These are phyloP conservation scores for Streptanthus diversifolius DNA, from an alignment of 345 rosid species.

Conservation along the genomic window DNA sequence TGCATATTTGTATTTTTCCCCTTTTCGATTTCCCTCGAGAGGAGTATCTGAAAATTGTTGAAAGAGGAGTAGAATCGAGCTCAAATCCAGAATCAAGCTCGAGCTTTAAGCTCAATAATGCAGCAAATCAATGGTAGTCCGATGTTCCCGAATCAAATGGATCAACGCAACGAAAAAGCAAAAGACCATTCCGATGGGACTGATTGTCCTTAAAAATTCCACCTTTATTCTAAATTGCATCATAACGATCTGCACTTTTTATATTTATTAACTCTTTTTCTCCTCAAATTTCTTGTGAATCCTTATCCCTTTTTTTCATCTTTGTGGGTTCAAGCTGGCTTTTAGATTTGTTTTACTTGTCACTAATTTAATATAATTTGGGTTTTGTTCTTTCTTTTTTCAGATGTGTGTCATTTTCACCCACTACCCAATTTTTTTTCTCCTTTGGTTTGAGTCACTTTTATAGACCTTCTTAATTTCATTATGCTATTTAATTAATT, in stretches of 20 bases:
- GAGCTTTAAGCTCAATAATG: conserved; percentile 11
- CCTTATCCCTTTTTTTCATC: conserved; percentile 11
- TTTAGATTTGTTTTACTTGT: conserved; percentile 34
- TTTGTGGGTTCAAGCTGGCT: conserved; percentile 38
- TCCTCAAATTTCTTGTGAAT: conserved; percentile 22
- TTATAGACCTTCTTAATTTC: conserved; percentile 9
- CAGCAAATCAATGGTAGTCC: background rate
- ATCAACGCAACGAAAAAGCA: background rate
- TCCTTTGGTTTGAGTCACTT: background rate
- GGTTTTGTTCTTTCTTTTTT: conserved; percentile 20
- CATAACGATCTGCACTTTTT: conserved; percentile 29
- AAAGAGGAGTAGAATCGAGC: background rate
- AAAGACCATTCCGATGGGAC: conserved; percentile 3
- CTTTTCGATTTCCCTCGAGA: background rate
- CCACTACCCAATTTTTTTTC: background rate
- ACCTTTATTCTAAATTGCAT: conserved; percentile 18
- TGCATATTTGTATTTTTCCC: background rate
- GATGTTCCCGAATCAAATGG: conserved; percentile 10
- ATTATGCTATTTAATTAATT: conserved; percentile 2
- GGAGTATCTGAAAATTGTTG: background rate
- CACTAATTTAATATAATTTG: conserved; percentile 5
- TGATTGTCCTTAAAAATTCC: conserved; percentile 17
- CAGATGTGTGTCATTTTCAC: conserved; percentile 31
- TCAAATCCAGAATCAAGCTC: background rate
- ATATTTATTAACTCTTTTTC: background rate